These are phyloP conservation scores for Barnettozyma salicaria DNA, from an alignment of 805 yeast genomes.

Conservation along the genomic window DNA sequence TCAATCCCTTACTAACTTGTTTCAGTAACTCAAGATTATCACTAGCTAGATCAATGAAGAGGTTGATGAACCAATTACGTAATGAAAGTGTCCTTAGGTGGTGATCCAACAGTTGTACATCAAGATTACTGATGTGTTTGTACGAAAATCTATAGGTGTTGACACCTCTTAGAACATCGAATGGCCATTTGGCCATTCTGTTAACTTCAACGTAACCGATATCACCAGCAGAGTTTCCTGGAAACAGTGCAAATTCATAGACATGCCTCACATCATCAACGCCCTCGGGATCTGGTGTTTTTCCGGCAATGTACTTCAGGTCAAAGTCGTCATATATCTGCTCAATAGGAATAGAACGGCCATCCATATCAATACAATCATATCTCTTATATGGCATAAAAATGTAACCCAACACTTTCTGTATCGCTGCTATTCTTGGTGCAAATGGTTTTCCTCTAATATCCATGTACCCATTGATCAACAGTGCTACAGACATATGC, in stretches of 20 bases:
- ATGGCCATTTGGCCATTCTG: constrained; percentile 2
- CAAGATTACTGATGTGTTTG: constrained; percentile 9
- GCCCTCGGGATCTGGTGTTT: neutral
- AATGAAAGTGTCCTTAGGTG: constrained; percentile 1
- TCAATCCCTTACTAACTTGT: neutral
- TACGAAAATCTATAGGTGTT: constrained; percentile 4
- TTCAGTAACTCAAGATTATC: neutral
- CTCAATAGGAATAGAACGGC: neutral
- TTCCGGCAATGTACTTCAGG: constrained; percentile 4
- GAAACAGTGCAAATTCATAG: constrained; percentile 8
- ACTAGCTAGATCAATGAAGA: neutral
- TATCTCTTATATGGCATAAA: constrained; percentile 1
- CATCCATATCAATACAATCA: neutral
- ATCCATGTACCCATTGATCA: constrained; percentile 8
- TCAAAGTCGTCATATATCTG: neutral
- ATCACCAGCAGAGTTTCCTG: constrained; percentile 6
- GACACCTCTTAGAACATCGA: neutral
- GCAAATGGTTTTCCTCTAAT: neutral
- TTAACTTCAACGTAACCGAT: constrained; percentile 7
- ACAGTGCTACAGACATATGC: constrained; percentile 6
- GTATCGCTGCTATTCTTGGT: neutral
- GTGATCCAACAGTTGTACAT: constrained; percentile 5
- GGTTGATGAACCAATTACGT: neutral
- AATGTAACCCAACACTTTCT: neutral
- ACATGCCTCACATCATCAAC: constrained; percentile 1